Base-by-base conservation (phyloP, 495 filamentous ascomycete species). In the Lophiotrema nucula region DNA sequence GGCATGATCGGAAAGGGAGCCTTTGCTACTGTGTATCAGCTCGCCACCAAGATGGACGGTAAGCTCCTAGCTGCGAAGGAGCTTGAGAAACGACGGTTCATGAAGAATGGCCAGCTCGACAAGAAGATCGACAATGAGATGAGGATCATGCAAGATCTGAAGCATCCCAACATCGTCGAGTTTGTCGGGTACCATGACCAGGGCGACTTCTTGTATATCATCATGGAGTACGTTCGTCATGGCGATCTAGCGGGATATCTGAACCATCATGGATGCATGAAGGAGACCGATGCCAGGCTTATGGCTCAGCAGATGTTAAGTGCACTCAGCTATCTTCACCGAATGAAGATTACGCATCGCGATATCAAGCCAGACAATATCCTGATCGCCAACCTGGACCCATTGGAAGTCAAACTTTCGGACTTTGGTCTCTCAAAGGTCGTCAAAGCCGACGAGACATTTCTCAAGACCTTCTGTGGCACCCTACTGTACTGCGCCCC, bases 311-410 rank as follows among this genome's bases (percentile, higher is more conserved):
- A 98, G 69, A 77, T 97, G 16, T 70, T 97, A 10, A 78, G 83
- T 47, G 92, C 90, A 6, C 75, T 98, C 13, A 83, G 82, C n/a
- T 96, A 98, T 69, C 77, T 97, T 11, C 93, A 98, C 66, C 72
- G 79, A 28, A 85, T 83, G 62, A 87, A 83, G 45, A 96, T 98
- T 62, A 96, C 92, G 0, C 93, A 98, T 74, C 87, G 93, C 3
- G 93, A 98, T 72, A 89, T 98, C 65, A 98, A 98, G 70, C 93
- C 93, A 0, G 95, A 97, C 73, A 98, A 98, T 67, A 96, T 98
- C 56, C 76, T 98, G 23, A 87, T 97, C 58, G 73, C 80, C 6
- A 86, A 81, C 1, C 65, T 81, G 1, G 78, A 88, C 15, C 92
- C 92, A 0, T 78, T 93, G 27, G 72, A 79, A 1, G 88, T 97